These are phyloP conservation scores for Gleditsia sinensis DNA, from an alignment of 306 rosid genomes.

Conservation along the genomic window DNA sequence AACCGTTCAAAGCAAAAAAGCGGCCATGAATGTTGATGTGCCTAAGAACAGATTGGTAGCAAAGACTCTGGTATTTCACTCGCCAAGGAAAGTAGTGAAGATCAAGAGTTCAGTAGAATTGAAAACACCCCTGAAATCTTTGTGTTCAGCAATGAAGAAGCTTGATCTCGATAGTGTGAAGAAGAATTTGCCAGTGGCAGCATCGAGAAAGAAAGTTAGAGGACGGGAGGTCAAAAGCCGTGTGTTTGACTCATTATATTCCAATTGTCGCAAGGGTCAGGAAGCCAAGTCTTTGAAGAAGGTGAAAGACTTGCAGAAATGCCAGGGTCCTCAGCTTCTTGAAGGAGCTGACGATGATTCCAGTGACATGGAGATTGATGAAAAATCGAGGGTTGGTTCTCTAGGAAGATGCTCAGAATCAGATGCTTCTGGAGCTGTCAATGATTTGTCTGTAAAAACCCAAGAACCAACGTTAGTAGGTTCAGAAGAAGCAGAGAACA, in stretches of 20 bases:
- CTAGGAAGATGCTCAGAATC: slow-evolving; percentile 41
- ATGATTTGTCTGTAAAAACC: slow-evolving; percentile 20
- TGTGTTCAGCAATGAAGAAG: slow-evolving; percentile 80
- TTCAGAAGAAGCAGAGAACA: slow-evolving; percentile 37
- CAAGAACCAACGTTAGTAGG: slow-evolving; percentile 34
- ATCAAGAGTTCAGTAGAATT: slow-evolving; percentile 48
- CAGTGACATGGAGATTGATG: slow-evolving; percentile 65
- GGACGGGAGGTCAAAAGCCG: slow-evolving; percentile 88
- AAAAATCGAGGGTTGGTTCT: slow-evolving; percentile 58
- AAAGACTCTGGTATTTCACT: slow-evolving; percentile 71
- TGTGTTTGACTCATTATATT: slow-evolving; percentile 66
- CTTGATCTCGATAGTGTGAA: slow-evolving; percentile 63
- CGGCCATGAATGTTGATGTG: slow-evolving; percentile 41
- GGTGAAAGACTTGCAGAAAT: slow-evolving; percentile 39
- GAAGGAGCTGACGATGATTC: slow-evolving; percentile 40
- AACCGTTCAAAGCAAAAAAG: slow-evolving; percentile 74
- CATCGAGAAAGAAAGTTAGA: slow-evolving; percentile 57
- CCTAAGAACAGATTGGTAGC: slow-evolving; percentile 66
- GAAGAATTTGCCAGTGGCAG: slow-evolving; percentile 52
- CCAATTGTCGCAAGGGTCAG: slow-evolving; percentile 43
- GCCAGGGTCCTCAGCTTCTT: slow-evolving; percentile 22
- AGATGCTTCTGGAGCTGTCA: slow-evolving; percentile 36
- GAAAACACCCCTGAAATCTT: slow-evolving; percentile 56
- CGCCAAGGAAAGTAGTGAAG: slow-evolving; percentile 69
- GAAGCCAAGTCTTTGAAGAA: slow-evolving; percentile 50